Evolutionary conservation across 1,284 basidiomycete genomes (phyloP).

Genomic region (Leccinum subspadiceum): DNA sequence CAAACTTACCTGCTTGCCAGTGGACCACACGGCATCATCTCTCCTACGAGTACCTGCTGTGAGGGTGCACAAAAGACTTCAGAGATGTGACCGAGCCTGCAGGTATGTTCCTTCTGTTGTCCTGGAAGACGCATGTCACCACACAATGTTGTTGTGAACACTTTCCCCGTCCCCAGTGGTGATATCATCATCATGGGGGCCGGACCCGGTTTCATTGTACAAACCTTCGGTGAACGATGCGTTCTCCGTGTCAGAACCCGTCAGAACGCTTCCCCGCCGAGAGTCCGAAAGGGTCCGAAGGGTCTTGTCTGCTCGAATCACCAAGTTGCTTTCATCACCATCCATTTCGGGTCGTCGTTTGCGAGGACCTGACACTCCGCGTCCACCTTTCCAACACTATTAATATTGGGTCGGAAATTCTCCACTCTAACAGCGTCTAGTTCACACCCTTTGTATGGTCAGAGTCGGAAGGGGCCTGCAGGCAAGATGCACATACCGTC

Average conservation of each 20-base stretch:
- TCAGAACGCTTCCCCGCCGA: too few species aligned
- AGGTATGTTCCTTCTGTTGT: not conserved
- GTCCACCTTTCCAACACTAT: not conserved
- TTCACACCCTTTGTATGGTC: not conserved
- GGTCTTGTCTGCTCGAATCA: too few species aligned
- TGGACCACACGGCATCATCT: not conserved
- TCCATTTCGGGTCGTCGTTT: too few species aligned
- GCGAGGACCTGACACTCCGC: not conserved
- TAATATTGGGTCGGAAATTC: not conserved
- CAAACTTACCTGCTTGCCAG: not conserved
- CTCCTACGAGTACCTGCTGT: not conserved
- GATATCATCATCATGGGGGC: not conserved
- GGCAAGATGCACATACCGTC: constrained; percentile 59
- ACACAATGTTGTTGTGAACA: not conserved
- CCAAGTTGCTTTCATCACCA: too few species aligned
- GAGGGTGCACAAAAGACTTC: not conserved
- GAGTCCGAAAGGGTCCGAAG: too few species aligned
- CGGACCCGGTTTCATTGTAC: not conserved
- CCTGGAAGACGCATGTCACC: not conserved
- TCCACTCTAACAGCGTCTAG: not conserved
- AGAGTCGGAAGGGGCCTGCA: constrained; percentile 39
- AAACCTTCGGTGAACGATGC: not conserved
- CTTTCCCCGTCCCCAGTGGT: not conserved
- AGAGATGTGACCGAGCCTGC: not conserved
- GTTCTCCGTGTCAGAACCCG: not conserved